These are phyloP conservation scores for Polyplosphaeria fusca DNA, from an alignment of 495 filamentous ascomycete species.

Conservation along the genomic window DNA sequence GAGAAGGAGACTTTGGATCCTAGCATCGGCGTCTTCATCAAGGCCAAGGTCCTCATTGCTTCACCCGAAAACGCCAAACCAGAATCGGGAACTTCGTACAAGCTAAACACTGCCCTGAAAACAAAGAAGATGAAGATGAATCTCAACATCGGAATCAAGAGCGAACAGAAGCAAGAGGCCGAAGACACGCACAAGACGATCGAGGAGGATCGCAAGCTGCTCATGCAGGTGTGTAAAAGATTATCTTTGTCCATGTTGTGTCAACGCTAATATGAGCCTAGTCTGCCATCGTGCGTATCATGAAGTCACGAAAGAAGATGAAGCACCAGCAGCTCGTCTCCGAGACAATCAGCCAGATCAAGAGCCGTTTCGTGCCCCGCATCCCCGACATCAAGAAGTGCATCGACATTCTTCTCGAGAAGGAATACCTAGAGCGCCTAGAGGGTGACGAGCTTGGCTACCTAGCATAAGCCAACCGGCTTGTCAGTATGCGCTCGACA, in stretches of 20 bases:
- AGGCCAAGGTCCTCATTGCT: slow-evolving; percentile 79
- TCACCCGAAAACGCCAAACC: slow-evolving; percentile 69
- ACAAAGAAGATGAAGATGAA: slow-evolving; percentile 97
- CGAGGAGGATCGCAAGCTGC: slow-evolving; percentile 92
- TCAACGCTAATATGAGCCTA: slow-evolving; percentile 42
- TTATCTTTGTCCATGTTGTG: not conserved
- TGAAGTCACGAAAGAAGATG: slow-evolving; percentile 99
- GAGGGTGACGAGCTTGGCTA: slow-evolving; percentile 94
- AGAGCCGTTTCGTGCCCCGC: slow-evolving; percentile 88
- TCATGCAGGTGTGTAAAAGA: slow-evolving; percentile 78
- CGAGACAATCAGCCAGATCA: slow-evolving; percentile 93
- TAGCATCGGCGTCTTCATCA: slow-evolving; percentile 75
- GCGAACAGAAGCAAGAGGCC: slow-evolving; percentile 89
- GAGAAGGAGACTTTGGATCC: slow-evolving; percentile 79
- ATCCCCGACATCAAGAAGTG: slow-evolving; percentile 97
- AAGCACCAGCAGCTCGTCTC: slow-evolving; percentile 90
- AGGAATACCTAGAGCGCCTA: slow-evolving; percentile 95
- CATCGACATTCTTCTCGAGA: slow-evolving; percentile 97
- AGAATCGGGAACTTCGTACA: slow-evolving; percentile 69
- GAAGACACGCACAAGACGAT: slow-evolving; percentile 99
- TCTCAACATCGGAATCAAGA: slow-evolving; percentile 89
- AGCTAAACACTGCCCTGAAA: slow-evolving; percentile 91
- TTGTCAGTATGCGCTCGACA: too few species aligned
- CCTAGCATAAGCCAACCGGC: slow-evolving; percentile 62
- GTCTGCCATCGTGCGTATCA: slow-evolving; percentile 98